A percentile compares a stretch with the other conserved stretches of the same genome.
phyloP scores from a whole-genome alignment of 805 yeast genomes.

The Saturnispora kantuleensis region DNA sequence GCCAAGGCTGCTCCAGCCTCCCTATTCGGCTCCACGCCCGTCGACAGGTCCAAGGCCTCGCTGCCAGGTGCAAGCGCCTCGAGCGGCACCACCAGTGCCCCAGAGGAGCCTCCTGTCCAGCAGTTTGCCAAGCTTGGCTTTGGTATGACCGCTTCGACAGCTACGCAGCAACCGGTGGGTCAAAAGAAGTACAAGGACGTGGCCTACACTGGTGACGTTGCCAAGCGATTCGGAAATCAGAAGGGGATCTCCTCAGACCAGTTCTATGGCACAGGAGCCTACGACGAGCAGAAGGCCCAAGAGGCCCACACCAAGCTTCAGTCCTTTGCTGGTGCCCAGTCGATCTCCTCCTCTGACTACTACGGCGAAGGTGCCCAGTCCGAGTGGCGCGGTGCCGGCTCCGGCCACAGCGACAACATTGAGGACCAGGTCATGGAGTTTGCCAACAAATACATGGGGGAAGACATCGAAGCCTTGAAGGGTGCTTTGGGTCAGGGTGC shows the following conservation, averaged over 20 bases:
- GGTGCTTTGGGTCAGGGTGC: conserved; percentile 95
- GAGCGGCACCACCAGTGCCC: background rate
- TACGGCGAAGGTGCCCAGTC: conserved; percentile 62
- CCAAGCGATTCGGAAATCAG: conserved; percentile 72
- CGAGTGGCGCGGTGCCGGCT: conserved; percentile 14
- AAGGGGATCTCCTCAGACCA: conserved; percentile 96
- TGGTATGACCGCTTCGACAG: conserved; percentile 71
- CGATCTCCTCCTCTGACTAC: conserved; percentile 87
- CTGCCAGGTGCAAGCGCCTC: background rate
- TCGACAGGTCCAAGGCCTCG: conserved; percentile 2
- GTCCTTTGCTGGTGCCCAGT: conserved; percentile 73
- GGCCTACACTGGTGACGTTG: conserved; percentile 65
- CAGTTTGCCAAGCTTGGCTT: conserved; percentile 77
- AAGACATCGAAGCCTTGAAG: conserved; percentile 80
- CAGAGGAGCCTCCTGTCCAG: conserved; percentile 43
- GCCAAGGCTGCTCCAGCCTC: conserved; percentile 20
- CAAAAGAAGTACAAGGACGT: conserved; percentile 25
- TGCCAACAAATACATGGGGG: conserved; percentile 62
- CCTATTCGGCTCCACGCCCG: conserved; percentile 4
- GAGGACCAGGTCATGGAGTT: conserved; percentile 46
- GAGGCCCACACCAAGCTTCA: conserved; percentile 81
- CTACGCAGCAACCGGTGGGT: conserved; percentile 24
- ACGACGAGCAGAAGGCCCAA: conserved; percentile 63
- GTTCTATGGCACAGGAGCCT: conserved; percentile 79
- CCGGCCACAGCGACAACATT: conserved; percentile 30